Conservation (phyloP, 2,329 filamentous ascomycete species). For the Pyricularia pennisetigena region DNA sequence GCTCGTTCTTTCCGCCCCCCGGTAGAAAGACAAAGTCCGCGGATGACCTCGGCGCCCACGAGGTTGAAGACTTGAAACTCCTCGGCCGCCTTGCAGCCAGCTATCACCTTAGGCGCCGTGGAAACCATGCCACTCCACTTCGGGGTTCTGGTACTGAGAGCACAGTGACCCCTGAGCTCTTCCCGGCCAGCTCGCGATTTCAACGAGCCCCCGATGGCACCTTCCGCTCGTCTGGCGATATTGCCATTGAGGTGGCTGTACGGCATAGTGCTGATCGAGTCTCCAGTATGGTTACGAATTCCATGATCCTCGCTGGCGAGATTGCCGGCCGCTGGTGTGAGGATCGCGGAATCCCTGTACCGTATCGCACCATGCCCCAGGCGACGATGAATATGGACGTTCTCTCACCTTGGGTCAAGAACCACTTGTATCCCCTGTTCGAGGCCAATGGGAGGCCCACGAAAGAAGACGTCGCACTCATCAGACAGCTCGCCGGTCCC, state of each 20-base stretch:
- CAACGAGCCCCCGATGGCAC: slow-evolving; percentile 13
- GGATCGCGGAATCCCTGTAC: slow-evolving; percentile 45
- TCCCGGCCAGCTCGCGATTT: slow-evolving; percentile 23
- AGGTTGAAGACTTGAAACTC: slow-evolving; percentile 34
- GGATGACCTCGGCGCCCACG: slow-evolving; percentile 28
- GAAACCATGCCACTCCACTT: slow-evolving; percentile 31
- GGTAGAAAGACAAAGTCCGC: not conserved
- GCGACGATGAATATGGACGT: slow-evolving; percentile 24
- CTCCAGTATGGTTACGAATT: slow-evolving; percentile 30
- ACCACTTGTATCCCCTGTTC: slow-evolving; percentile 27
- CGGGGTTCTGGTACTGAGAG: not conserved
- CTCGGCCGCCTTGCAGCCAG: slow-evolving; percentile 34
- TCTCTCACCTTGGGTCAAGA: slow-evolving; percentile 25
- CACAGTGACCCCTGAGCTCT: slow-evolving; percentile 31
- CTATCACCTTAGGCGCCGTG: not conserved
- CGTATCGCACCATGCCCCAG: slow-evolving; percentile 43
- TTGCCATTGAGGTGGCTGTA: slow-evolving; percentile 35
- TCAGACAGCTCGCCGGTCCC: slow-evolving; percentile 33
- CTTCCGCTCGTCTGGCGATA: slow-evolving; percentile 32
- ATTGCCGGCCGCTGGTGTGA: slow-evolving; percentile 52
- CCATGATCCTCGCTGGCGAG: slow-evolving; percentile 54
- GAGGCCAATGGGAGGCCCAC: slow-evolving; percentile 18
- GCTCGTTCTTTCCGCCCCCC: not conserved
- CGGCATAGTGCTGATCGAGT: slow-evolving; percentile 10
- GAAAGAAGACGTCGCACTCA: slow-evolving; percentile 18